Base-by-base conservation (phyloP, 129 eudicot genomes). In the Deinandra increscens region DNA sequence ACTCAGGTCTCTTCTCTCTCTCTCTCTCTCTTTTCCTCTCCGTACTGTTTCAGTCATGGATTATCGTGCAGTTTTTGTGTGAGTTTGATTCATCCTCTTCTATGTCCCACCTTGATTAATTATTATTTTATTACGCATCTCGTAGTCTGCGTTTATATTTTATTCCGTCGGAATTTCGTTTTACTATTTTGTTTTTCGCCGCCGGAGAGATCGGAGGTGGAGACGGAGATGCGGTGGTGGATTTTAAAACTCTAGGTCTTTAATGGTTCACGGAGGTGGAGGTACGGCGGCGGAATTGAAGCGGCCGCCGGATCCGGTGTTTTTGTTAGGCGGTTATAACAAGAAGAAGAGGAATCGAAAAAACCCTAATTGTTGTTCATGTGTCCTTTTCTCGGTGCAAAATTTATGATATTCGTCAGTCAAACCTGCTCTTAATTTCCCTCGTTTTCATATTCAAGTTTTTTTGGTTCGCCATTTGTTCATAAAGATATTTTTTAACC, bases 1-100 rank as follows among this genome's bases (percentile, higher is more conserved):
- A 64, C 60, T 58, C 81, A 70, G 85, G 85, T 80, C 33, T 49
- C 26, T 70, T 50, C 36, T 48, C 48, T 29, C 60, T 42, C 66
- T 55, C 68, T 36, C 63, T 51, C 19, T 46, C 15, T 43, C 7
- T 39, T 45, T 37, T 5, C 9, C 12, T 55, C 12, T 43, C 36
- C 59, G 15, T 26, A 59, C 76, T 5, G 20, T 0, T 68, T 36
- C 20, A 23, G 68, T 48, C 70, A 73, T 78, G 63, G 67, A 73
- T 26, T 63, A 38, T 53, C 59, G 64, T 71, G 62, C 61, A 58
- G 34, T 74, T 17, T 22, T 36, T 51, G 34, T 26, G 62, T 51
- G 51, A 63, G 44, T 64, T 70, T 65, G 66, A 70, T 66, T 65
- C 70, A 70, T 66, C 68, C 43, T 66, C 38, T 56, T 56, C 13